Base-by-base conservation (phyloP, 331 rosid species). In the Quercus lobata region DNA sequence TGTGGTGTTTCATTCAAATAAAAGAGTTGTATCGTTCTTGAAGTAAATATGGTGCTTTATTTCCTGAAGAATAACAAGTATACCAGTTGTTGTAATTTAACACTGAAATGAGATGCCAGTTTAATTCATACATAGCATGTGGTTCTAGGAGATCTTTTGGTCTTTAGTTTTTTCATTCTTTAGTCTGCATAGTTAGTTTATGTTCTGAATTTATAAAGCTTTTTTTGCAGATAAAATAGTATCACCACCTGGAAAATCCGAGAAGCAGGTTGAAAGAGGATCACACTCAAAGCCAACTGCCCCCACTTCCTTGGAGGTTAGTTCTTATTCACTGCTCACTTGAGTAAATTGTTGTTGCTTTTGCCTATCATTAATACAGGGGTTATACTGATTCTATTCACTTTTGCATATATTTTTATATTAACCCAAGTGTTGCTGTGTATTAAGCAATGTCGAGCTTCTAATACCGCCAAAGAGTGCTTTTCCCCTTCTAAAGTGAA, bases 401-500 rank as follows among this genome's bases (percentile, higher is more conserved):
- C 46, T 8, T 41, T 72, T 75, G 79, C 73, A 21, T 27, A 49
- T 54, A 22, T 32, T 46, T 79, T n/a, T 17, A 12, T 68, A 27
- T 72, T 69, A 52, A 55, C 68, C 44, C 58, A 52, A 60, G 22
- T 77, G 29, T 78, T 74, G 53, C 81, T 76, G 8, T 79, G 18
- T 81, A 71, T 53, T 69, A 80, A 57, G 74, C 91, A 84, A 92
- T 83, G 84, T 62, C 86, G 75, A 88, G 87, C 65, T 72, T 57
- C 29, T 56, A 79, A 75, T 52, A 30, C 80, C 56, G 74, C 85
- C 30, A 41, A 77, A 65, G 86, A 87, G 83, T 80, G 70, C 75
- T 87, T 93, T 82, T 79, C 91, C 68, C 87, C 89, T 79, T 88
- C 85, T 63, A 79, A 86, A 84, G 90, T 91, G 78, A 93, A 90